Conservation (phyloP, 331 rosid genomes). For the Rosa hybrid region DNA sequence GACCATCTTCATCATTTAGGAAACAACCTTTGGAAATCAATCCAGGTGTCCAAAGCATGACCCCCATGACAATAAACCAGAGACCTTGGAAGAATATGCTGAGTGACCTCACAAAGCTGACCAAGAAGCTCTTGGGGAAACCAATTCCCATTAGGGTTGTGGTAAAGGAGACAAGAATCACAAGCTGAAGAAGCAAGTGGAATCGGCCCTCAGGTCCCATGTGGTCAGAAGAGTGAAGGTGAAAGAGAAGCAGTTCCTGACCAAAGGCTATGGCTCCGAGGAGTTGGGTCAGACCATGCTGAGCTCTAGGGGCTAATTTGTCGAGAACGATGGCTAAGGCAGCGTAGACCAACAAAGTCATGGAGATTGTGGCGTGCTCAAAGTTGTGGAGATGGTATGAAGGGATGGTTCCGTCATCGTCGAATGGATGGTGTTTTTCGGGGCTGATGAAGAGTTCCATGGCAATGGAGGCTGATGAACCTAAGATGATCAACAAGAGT, state of each 20-base stretch:
- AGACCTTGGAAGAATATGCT: constrained; percentile 68
- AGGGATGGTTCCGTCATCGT: constrained; percentile 77
- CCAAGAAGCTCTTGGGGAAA: constrained; percentile 53
- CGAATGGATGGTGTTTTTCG: constrained; percentile 64
- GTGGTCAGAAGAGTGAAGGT: constrained; percentile 82
- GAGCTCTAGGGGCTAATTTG: constrained; percentile 23
- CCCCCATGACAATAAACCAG: constrained; percentile 72
- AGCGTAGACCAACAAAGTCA: constrained; percentile 56
- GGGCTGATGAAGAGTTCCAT: constrained; percentile 81
- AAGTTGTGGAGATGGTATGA: constrained; percentile 77
- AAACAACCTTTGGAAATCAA: constrained; percentile 63
- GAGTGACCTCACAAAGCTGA: constrained; percentile 60
- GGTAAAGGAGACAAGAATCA: constrained; percentile 43
- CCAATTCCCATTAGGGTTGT: constrained; percentile 68
- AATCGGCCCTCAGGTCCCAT: constrained; percentile 80
- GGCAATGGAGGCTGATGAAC: constrained; percentile 58
- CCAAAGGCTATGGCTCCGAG: constrained; percentile 66
- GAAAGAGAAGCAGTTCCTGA: constrained; percentile 71
- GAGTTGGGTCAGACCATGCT: constrained; percentile 49
- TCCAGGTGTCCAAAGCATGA: constrained; percentile 65
- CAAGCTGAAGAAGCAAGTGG: constrained; percentile 64
- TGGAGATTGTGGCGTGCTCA: constrained; percentile 75
- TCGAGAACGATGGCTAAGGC: constrained; percentile 52
- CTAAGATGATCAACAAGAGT: constrained; percentile 57
- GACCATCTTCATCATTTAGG: constrained; percentile 51